These are phyloP conservation scores for Tylopilus rubrobrunneus DNA, from an alignment of 768 basidiomycete genomes.

Conservation along the genomic window DNA sequence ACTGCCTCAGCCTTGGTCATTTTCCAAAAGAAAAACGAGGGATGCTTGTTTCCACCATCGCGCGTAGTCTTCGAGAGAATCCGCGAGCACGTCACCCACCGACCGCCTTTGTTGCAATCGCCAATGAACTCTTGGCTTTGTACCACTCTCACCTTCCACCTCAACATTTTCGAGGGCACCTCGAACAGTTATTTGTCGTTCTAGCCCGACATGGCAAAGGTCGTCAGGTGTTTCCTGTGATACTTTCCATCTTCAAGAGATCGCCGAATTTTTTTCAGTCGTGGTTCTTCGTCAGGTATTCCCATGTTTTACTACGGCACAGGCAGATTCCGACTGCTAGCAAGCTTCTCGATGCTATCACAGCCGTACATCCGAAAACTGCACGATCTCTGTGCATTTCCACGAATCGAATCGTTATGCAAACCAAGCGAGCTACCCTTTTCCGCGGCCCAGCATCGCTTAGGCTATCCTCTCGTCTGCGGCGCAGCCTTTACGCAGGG, in stretches of 20 bases:
- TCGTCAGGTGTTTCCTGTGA: slow-evolving; percentile 34
- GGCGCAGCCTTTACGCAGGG: slow-evolving; percentile 2
- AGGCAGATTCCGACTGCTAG: slow-evolving; percentile 38
- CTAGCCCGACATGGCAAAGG: slow-evolving; percentile 39
- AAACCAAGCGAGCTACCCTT: slow-evolving; percentile 1
- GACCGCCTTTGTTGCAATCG: slow-evolving; percentile 31
- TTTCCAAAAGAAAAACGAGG: slow-evolving; percentile 34
- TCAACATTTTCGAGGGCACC: slow-evolving; percentile 37
- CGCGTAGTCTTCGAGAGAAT: slow-evolving; percentile 35
- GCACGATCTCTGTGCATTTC: slow-evolving; percentile 8
- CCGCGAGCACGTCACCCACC: slow-evolving; percentile 30
- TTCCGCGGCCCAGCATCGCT: slow-evolving; percentile 11
- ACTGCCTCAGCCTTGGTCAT: slow-evolving; percentile 31
- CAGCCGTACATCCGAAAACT: slow-evolving; percentile 9
- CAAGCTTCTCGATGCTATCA: slow-evolving; percentile 26
- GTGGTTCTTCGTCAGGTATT: slow-evolving; percentile 34
- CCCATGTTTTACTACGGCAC: slow-evolving; percentile 38
- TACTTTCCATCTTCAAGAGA: slow-evolving; percentile 36
- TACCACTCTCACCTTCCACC: slow-evolving; percentile 35
- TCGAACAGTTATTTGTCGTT: slow-evolving; percentile 42
- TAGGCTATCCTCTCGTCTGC: slow-evolving; percentile 16
- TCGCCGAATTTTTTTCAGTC: slow-evolving; percentile 39
- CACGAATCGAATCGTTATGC: slow-evolving; percentile 4
- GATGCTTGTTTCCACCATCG: slow-evolving; percentile 36
- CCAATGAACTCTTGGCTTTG: slow-evolving; percentile 32